Evolutionary conservation across 2,329 filamentous ascomycete species (phyloP).

Genomic region (Diplodia corticola): DNA sequence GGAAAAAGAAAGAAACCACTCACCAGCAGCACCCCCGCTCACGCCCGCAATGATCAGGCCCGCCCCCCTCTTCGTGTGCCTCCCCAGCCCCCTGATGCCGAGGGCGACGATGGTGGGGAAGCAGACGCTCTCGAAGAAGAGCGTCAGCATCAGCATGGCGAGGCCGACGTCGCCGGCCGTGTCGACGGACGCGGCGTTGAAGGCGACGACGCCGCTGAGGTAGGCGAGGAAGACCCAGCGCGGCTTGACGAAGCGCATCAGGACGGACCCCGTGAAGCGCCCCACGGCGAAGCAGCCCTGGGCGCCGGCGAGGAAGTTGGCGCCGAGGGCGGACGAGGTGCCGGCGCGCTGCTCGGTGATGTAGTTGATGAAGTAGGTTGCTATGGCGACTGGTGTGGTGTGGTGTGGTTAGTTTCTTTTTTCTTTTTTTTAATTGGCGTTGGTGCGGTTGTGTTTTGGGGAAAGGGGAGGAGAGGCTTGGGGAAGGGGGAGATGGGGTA

Average conservation of each 20-base stretch:
- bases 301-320: conserved; percentile 71
- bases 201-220: conserved; percentile 62
- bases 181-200: conserved; percentile 56
- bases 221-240: conserved; percentile 72
- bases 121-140: conserved; percentile 79
- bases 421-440: no score
- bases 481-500: conserved; percentile 25
- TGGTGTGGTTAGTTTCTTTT: not conserved
- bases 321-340: conserved; percentile 49
- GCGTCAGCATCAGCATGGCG: conserved; percentile 67
- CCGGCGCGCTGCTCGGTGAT: conserved; percentile 49
- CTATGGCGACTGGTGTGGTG: conserved; percentile 46
- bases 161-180: conserved; percentile 55
- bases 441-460: no score
- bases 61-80: conserved; percentile 74
- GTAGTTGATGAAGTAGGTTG: conserved; percentile 48
- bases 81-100: conserved; percentile 72
- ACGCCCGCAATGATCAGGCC: conserved; percentile 73
- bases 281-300: conserved; percentile 73
- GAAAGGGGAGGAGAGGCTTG: no score
- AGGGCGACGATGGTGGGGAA: conserved; percentile 82
- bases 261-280: conserved; percentile 64
- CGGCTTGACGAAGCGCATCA: conserved; percentile 68
- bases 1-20: not conserved
- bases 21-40: conserved; percentile 62